Evolutionary conservation across 2,329 filamentous ascomycete genomes (phyloP), one percentile per base, ranked within the genome.

Genomic region (Aureobasidium subglaciale): DNA sequence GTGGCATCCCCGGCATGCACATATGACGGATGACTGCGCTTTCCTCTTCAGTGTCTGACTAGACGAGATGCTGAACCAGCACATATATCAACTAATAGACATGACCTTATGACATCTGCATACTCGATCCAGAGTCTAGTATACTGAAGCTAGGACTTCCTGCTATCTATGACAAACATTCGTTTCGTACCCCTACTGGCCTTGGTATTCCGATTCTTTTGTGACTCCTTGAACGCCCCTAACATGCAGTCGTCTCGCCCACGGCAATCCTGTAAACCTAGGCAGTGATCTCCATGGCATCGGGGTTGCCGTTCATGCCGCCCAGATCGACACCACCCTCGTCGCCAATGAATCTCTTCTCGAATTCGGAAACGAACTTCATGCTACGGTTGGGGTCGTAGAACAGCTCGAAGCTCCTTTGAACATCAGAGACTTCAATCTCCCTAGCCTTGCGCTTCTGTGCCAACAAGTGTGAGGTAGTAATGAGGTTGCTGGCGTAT

Each of bases 401-500:
- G 75, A 99, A 99, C 46, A 99, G 81, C 67, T 86, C 81, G 78
- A 92, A 99, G 73, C 90, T 95, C 63, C 92, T 84, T 76, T 96
- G 87, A 11, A 99, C 91, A 67, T 99, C 93, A 56, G 89, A 84
- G 57, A 96, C 81, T 56, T 81, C 83, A 45, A 99, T 88, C 66
- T 92, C 86, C 71, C 88, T 89, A 15, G 87, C 86, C 66, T 85
- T 87, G 62, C 91, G 83, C 80, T 96, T 97, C 65, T 88, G 84
- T 59, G 84, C 84, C 48, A 97, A 80, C 41, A 99, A 81, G 70
- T 95, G 87, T 5, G 90, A 93, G 1, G 93, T 96, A 20, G 88
- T 95, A 72, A 99, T 96, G 56, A 99, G 84, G 70, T 99, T 96
- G 75, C 90, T 95, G n/a, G 91, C 92, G 69, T 99, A 99, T 63